Percentiles rank a stretch among this genome's conserved stretches.
Evolutionary conservation across 2,329 filamentous ascomycete genomes (phyloP).

Genomic region (Niveomyces coronatus): DNA sequence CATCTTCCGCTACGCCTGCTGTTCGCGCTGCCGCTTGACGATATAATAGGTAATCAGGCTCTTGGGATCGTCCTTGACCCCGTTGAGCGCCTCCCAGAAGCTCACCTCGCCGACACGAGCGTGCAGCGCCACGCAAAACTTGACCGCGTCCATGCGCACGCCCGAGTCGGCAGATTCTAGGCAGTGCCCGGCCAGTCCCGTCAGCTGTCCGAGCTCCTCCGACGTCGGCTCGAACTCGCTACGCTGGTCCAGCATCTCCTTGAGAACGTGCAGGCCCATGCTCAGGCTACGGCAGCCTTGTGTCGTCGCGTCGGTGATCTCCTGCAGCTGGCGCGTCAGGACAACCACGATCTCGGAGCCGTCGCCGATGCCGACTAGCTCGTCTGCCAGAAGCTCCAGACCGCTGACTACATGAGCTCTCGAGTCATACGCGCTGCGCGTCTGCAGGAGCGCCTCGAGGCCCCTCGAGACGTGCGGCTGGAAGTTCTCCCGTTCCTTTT

Average conservation of each 20-base stretch:
- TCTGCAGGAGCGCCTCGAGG: conserved; percentile 55
- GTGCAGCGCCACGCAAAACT: conserved; percentile 66
- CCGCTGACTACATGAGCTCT: conserved; percentile 64
- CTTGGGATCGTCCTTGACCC: conserved; percentile 60
- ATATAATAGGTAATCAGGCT: conserved; percentile 75
- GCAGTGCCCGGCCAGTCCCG: conserved; percentile 42
- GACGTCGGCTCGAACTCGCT: conserved; percentile 39
- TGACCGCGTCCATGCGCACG: conserved; percentile 65
- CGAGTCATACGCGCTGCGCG: conserved; percentile 56
- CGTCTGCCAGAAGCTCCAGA: conserved; percentile 62
- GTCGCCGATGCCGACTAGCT: conserved; percentile 57
- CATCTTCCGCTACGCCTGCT: conserved; percentile 3
- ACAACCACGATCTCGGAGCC: conserved; percentile 48
- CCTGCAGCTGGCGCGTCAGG: conserved; percentile 37
- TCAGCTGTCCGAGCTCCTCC: conserved; percentile 40
- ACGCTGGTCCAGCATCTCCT: conserved; percentile 44
- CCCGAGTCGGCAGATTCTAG: conserved; percentile 51
- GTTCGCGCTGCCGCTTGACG: conserved; percentile 56
- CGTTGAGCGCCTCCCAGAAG: conserved; percentile 60
- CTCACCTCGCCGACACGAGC: conserved; percentile 44
- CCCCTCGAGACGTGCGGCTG: conserved; percentile 57
- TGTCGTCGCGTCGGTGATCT: conserved; percentile 28
- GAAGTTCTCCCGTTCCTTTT: conserved; percentile 55
- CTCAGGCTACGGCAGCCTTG: conserved; percentile 43
- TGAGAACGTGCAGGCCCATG: conserved; percentile 55